Base-by-base conservation (phyloP, 192 early-diverging fungal species). In the Coemansia sp. region DNA sequence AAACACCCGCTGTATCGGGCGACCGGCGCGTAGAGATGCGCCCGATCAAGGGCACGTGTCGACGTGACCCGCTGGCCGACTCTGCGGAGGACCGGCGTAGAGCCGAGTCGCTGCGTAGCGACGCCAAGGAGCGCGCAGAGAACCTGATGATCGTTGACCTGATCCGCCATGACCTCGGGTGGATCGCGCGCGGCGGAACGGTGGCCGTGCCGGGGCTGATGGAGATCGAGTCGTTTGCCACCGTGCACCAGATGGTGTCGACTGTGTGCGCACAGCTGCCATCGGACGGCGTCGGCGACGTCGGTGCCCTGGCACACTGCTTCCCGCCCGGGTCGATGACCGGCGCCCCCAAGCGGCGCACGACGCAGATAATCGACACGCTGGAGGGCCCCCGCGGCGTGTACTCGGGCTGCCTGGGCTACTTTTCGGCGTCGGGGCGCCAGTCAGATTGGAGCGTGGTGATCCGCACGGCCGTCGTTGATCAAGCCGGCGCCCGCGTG, bases 311-410 rank as follows among this genome's bases (percentile, higher is more conserved):
- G 14, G 80, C 77, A 37, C 80, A 82, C 11, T 89, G 89, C 43
- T 98, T 98, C 53, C 95, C 95, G 19, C 95, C 95, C 0, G 94
- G 94, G 0, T 95, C 93, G 0, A 97, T 98, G 94, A 98, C 96
- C 0, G 96, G 96, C 8, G 96, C 96, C 0, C 96, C 96, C 4
- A 98, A 98, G 66, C 67, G 85, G 9, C 83, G 96, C 39, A 91
- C 92, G 0, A 80, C 93, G 34, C 83, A 89, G 46, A 65, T 97
- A 4, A 67, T 98, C 23, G 86, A 90, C 37, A 58, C 68, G 11
- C 81, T 96, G 49, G 94, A 97, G 53, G 51, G 18, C 8, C 54
- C 77, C 6, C 83, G 96, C 0, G 93, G 93, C 24, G 74, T 87
- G 25, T 98, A 98, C 66, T 94, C 93, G 2, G 96, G 96, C 0